Percentiles rank a stretch among this genome's conserved stretches.
Evolutionary conservation across 192 early-diverging fungal species (phyloP).

Genomic region (Coemansia aciculifera): DNA sequence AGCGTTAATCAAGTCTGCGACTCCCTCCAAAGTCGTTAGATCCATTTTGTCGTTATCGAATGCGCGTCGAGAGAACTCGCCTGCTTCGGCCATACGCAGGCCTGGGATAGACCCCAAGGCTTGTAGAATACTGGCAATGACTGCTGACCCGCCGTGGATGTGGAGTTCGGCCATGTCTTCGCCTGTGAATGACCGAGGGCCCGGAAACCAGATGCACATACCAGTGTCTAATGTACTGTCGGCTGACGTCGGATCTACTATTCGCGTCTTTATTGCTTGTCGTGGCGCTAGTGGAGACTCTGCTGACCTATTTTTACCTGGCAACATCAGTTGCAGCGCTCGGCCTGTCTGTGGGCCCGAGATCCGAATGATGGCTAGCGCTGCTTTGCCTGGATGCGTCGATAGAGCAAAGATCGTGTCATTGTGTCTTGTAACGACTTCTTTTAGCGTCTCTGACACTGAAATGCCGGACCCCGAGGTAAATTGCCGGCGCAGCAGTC

Average conservation of each 20-base stretch:
- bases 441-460: background rate
- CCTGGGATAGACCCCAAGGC: constrained; percentile 52
- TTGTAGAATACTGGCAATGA: constrained; percentile 58
- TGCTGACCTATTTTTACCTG: background rate
- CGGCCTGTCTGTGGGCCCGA: constrained; percentile 60
- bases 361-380: constrained; percentile 74
- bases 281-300: constrained; percentile 4
- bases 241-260: constrained; percentile 39
- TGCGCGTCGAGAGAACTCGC: constrained; percentile 74
- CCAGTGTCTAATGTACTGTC: constrained; percentile 61
- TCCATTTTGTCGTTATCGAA: constrained; percentile 75
- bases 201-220: constrained; percentile 35
- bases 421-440: background rate
- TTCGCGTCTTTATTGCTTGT: constrained; percentile 11
- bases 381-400: constrained; percentile 71
- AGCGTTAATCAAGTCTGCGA: constrained; percentile 75
- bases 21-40: constrained; percentile 70
- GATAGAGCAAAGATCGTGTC: constrained; percentile 77
- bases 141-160: constrained; percentile 72
- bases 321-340: constrained; percentile 26
- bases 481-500: background rate
- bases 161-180: constrained; percentile 77
- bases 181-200: constrained; percentile 70
- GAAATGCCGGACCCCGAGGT: background rate
- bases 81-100: constrained; percentile 69